A percentile compares a stretch with the other conserved stretches of the same genome.
phyloP scores from a whole-genome alignment of 345 rosid species.

The Aquilaria sinensis region DNA sequence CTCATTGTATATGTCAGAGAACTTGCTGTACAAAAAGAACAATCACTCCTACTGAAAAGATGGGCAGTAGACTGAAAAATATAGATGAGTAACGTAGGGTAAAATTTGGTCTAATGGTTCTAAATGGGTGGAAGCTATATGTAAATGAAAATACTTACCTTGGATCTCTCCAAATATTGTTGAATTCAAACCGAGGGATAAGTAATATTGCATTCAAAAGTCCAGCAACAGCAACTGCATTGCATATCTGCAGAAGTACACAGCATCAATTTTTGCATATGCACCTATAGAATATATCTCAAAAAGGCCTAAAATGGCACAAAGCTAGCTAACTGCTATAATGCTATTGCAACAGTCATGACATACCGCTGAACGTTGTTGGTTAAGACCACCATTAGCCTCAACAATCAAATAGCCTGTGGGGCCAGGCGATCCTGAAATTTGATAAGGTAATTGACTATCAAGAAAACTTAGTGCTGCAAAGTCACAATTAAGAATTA shows the following conservation, averaged over 20 bases:
- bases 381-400: conserved; percentile 97
- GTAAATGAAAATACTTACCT: conserved; percentile 34
- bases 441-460: conserved; percentile 12
- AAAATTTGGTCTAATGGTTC: neutral
- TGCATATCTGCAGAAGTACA: conserved; percentile 59
- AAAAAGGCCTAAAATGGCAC: too few species aligned
- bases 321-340: too few species aligned
- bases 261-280: neutral
- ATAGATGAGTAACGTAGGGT: neutral
- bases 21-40: conserved; percentile 45
- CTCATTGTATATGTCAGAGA: conserved; percentile 77
- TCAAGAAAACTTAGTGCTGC: neutral
- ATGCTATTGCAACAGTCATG: neutral
- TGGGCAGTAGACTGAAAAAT: neutral
- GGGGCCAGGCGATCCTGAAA: conserved; percentile 41
- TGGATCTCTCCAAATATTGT: conserved; percentile 84
- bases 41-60: neutral
- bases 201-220: conserved; percentile 76
- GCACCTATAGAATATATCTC: too few species aligned
- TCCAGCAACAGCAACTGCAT: conserved; percentile 96
- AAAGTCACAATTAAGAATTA: too few species aligned
- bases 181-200: conserved; percentile 74
- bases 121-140: neutral
- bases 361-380: conserved; percentile 92
- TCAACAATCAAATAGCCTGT: conserved; percentile 74